Evolutionary conservation across 176 grass and related monocot species (phyloP), one percentile per base, ranked within the genome.

Genomic region (Poa pratensis): DNA sequence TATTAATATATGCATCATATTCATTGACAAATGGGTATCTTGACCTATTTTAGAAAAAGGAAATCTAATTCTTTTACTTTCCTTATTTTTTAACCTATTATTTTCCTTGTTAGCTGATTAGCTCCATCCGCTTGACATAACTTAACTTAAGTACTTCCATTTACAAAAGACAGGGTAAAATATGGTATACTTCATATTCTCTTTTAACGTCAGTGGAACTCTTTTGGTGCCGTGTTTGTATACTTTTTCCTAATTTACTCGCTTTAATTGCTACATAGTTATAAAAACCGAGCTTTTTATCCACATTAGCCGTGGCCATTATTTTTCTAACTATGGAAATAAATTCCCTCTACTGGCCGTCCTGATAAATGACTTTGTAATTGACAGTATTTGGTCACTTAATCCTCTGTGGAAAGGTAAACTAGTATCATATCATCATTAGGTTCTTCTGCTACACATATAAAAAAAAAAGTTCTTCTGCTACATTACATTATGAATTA

Each of bases 341-440:
- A 5, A 19, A 14, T 40, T 67, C 20, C 27, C 18, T 85, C 6
- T 20, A 5, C 30, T 55, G 3, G 28, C 15, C 0, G 3, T 77
- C 32, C 5, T 19, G 30, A 67, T 76, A 64, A 27, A 61, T 35
- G 40, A 0, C 23, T 53, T 6, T 48, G 46, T 40, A 51, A 75
- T 23, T 32, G 34, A 14, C 30, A 51, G 32, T 66, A 55, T 70
- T 13, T 43, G 17, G 10, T 24, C 14, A 50, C 19, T 76, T 76
- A 30, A 37, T 66, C 2, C 50, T 67, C 8, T 32, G 1, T 68
- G 9, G 60, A 60, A 84, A 76, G 9, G 28, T 65, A 5, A 65
- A 53, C 15, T 83, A 68, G 63, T 65, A 22, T 65, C 61, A 68
- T 48, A 77, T 85, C 45, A 20, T 27, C 61, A 77, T 50, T 9